Conservation (phyloP, 257 asterid species). For the Primulina tabacum region DNA sequence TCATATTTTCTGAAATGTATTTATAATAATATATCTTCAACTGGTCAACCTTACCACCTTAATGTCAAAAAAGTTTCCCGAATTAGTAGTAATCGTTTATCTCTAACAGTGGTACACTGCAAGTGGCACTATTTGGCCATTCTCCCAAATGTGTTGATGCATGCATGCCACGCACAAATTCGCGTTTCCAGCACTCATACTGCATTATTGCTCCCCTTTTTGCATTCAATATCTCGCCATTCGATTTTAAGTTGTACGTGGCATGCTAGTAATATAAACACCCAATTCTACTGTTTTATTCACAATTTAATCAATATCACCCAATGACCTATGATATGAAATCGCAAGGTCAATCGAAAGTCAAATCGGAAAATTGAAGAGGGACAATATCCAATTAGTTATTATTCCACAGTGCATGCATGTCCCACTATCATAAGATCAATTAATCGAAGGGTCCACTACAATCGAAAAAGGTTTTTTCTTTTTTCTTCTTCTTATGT, state of each 20-base stretch:
- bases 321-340: too few relatives aligned
- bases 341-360: too few relatives aligned
- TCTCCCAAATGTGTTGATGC: neutral
- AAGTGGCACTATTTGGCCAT: neutral
- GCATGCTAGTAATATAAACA: neutral
- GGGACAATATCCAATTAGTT: neutral
- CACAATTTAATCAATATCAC: too few relatives aligned
- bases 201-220: neutral
- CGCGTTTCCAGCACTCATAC: neutral
- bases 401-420: too few relatives aligned
- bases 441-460: neutral
- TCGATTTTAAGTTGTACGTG: neutral
- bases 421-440: neutral
- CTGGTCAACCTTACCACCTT: too few relatives aligned
- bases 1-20: too few relatives aligned
- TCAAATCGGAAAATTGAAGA: too few relatives aligned
- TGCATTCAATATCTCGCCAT: neutral
- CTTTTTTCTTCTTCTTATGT: neutral
- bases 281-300: neutral
- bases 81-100: too few relatives aligned
- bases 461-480: neutral
- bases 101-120: neutral
- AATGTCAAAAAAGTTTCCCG: too few relatives aligned
- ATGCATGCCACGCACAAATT: neutral
- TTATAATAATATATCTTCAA: too few relatives aligned